phyloP scores from a whole-genome alignment of 345 rosid species.

The Eucalyptus pauciflora region DNA sequence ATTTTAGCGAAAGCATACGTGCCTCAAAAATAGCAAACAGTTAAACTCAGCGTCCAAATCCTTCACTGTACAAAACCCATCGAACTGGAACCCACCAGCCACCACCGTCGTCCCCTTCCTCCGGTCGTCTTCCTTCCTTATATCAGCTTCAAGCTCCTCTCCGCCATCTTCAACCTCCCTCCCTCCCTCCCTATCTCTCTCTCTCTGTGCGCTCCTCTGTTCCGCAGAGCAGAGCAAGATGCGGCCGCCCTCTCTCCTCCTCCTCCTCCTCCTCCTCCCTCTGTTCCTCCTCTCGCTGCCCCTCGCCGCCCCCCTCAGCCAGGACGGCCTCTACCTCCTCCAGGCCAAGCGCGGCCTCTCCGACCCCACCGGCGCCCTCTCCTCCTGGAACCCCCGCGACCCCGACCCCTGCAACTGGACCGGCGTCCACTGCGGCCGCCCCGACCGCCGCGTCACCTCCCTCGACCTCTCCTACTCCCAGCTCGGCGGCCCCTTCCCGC shows the following conservation, averaged over 20 bases:
- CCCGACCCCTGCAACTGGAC: constrained; percentile 63
- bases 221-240: background rate
- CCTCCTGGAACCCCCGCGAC: constrained; percentile 63
- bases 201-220: background rate
- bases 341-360: constrained; percentile 44
- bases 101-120: background rate
- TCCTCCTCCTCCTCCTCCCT: constrained; percentile 7
- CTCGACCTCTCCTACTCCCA: constrained; percentile 34
- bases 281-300: constrained; percentile 2
- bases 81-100: background rate
- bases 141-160: background rate
- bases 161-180: background rate
- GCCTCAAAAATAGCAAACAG: background rate
- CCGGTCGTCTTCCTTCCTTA: background rate
- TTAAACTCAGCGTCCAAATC: background rate
- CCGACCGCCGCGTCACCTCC: constrained; percentile 26
- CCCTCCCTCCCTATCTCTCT: background rate
- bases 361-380: constrained; percentile 41
- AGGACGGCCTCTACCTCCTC: constrained; percentile 70
- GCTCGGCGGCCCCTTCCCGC: constrained; percentile 72
- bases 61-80: background rate
- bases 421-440: constrained; percentile 50
- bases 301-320: constrained; percentile 28
- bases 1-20: background rate
- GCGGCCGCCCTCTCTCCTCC: background rate